phyloP scores from a whole-genome alignment of 805 yeast species.

The Kuraishia piskuri region DNA sequence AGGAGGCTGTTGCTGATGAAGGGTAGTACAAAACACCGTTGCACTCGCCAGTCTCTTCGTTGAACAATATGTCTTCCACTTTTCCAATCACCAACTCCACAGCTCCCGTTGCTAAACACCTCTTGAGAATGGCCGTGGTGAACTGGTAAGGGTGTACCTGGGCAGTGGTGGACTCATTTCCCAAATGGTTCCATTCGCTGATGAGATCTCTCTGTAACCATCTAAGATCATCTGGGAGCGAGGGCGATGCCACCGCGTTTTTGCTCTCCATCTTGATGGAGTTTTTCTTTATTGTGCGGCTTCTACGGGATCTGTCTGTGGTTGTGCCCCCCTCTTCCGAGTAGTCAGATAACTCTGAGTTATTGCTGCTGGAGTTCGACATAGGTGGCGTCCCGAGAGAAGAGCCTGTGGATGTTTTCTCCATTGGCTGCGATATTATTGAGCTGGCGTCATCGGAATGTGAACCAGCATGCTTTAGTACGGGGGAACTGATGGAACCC shows the following conservation, averaged over 20 bases:
- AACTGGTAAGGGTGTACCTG: constrained; percentile 95
- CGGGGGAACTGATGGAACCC: not conserved
- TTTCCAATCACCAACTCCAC: constrained; percentile 84
- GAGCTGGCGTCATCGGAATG: not conserved
- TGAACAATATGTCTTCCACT: constrained; percentile 58
- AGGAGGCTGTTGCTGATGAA: constrained; percentile 24
- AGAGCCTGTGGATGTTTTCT: not conserved
- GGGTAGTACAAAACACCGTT: constrained; percentile 59
- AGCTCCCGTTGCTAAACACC: constrained; percentile 74
- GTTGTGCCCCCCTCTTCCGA: not conserved
- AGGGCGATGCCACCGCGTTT: constrained; percentile 6
- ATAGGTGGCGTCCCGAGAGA: not conserved
- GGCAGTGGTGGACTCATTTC: constrained; percentile 84
- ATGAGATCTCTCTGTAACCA: constrained; percentile 70
- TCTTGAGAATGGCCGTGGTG: constrained; percentile 72
- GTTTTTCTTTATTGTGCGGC: constrained; percentile 22
- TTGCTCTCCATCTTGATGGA: constrained; percentile 22
- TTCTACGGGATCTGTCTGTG: not conserved
- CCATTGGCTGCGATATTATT: not conserved
- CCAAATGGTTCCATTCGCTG: constrained; percentile 68
- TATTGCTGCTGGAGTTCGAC: not conserved
- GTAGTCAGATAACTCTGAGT: not conserved
- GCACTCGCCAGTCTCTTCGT: constrained; percentile 57
- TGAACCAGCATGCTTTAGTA: not conserved
- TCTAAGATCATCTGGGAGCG: constrained; percentile 55